Evolutionary conservation across 306 rosid genomes (phyloP).

Genomic region (Rosa rugosa): DNA sequence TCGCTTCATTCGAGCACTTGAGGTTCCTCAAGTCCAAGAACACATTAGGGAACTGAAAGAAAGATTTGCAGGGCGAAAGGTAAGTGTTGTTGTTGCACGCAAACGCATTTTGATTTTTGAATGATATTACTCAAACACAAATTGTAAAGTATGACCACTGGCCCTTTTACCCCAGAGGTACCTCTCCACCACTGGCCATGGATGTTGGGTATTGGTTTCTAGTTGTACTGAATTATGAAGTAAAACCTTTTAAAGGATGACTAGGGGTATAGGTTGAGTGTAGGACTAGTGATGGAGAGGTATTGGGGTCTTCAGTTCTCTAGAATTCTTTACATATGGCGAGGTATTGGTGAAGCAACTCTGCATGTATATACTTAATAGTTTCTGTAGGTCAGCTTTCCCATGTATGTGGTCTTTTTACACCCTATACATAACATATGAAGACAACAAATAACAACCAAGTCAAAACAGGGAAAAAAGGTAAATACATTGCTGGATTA

Average conservation of each 20-base stretch:
- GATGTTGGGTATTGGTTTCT: not conserved
- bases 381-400: not conserved
- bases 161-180: not conserved
- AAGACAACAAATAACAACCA: too few species aligned
- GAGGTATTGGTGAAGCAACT: not conserved
- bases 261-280: not conserved
- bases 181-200: not conserved
- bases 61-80: conserved; percentile 84
- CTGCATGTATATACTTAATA: not conserved
- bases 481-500: too few species aligned
- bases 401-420: too few species aligned
- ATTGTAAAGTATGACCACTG: not conserved
- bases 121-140: not conserved
- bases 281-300: not conserved
- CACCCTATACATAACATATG: too few species aligned
- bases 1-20: conserved; percentile 73
- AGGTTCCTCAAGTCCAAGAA: conserved; percentile 44
- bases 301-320: not conserved
- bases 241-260: not conserved
- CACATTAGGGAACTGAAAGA: conserved; percentile 71
- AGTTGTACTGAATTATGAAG: not conserved
- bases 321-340: not conserved
- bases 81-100: conserved; percentile 26
- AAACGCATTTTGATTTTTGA: not conserved
- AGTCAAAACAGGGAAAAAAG: too few species aligned